phyloP scores from a whole-genome alignment of 192 early-diverging fungal species.

The Backusella luteola region DNA sequence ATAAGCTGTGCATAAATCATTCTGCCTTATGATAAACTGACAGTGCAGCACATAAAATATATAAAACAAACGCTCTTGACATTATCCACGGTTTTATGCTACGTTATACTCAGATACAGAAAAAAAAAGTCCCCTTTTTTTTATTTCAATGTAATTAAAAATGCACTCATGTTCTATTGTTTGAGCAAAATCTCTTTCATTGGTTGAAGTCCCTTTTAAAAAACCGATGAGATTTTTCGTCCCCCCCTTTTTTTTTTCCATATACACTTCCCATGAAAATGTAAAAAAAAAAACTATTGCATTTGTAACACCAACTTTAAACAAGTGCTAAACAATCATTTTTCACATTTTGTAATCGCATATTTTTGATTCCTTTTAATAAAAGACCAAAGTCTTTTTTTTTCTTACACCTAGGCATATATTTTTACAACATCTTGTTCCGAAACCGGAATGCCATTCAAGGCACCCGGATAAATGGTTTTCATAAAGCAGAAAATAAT shows the following conservation, averaged over 20 bases:
- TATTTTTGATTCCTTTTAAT: not conserved
- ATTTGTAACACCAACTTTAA: not conserved
- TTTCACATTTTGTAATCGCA: not conserved
- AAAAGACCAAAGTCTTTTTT: not conserved
- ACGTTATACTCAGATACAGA: not conserved
- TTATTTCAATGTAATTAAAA: no score
- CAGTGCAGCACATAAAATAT: conserved; percentile 3
- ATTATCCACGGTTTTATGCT: not conserved
- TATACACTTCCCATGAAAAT: no score
- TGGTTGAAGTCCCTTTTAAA: no score
- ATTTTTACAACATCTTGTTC: not conserved
- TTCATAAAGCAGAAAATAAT: not conserved
- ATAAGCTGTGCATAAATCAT: conserved; percentile 2
- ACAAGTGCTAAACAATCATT: not conserved
- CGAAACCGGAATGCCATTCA: not conserved
- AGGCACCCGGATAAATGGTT: not conserved
- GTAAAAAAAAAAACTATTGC: not conserved
- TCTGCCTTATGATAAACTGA: not conserved
- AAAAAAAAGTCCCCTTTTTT: no score
- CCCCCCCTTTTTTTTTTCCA: no score
- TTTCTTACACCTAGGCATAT: not conserved
- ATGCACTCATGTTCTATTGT: no score
- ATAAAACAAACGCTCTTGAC: not conserved
- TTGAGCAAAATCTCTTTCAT: no score
- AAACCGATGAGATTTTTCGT: no score